Evolutionary conservation across 176 grass and related monocot genomes (phyloP).

Genomic region (Coix lacrymajobi): DNA sequence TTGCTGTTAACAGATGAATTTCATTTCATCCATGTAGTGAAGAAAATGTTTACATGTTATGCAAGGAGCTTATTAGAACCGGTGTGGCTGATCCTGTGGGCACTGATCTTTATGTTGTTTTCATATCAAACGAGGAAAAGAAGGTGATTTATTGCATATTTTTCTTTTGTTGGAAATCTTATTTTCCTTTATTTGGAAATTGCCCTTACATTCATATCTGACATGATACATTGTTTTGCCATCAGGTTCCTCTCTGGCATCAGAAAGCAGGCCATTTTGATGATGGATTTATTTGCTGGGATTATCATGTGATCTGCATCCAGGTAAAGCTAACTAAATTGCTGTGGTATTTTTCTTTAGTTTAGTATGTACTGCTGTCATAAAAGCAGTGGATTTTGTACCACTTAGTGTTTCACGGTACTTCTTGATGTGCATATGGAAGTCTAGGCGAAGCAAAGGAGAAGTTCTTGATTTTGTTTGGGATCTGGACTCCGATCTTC

Average conservation of each 20-base stretch:
- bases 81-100: conserved; percentile 55
- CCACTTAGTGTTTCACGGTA: neutral
- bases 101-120: conserved; percentile 68
- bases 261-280: conserved; percentile 66
- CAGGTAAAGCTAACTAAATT: conserved; percentile 47
- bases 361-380: neutral
- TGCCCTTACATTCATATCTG: neutral
- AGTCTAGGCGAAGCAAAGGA: conserved; percentile 54
- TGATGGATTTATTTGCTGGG: conserved; percentile 75
- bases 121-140: conserved; percentile 84
- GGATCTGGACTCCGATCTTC: conserved; percentile 93
- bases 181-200: neutral
- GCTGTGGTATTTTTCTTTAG: neutral
- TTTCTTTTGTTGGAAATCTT: neutral
- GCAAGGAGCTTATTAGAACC: conserved; percentile 55
- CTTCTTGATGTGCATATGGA: conserved; percentile 46
- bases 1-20: neutral
- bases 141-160: conserved; percentile 34
- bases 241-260: conserved; percentile 83
- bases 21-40: conserved; percentile 47
- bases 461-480: conserved; percentile 54
- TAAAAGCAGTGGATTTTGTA: conserved; percentile 16
- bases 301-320: conserved; percentile 94
- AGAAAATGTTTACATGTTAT: conserved; percentile 89
- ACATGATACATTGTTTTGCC: neutral